Conservation (phyloP, 305 asterid species). For the Salvia sclarea region DNA sequence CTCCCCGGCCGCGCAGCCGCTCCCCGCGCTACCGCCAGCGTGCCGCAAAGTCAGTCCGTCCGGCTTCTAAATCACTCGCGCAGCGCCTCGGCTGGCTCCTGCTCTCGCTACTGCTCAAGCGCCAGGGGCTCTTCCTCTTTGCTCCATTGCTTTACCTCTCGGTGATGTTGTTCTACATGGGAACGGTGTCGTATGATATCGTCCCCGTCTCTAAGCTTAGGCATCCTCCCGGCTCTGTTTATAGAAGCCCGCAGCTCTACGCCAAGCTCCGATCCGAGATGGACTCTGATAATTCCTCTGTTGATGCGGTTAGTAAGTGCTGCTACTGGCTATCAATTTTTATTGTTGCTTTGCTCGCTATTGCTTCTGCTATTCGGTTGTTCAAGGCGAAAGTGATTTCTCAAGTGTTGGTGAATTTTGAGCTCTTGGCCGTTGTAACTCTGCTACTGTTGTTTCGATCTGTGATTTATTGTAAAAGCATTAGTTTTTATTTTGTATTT, state of each 20-base stretch:
- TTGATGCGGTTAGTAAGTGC: conserved; percentile 69
- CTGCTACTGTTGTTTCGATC: background rate
- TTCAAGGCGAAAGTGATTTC: conserved; percentile 22
- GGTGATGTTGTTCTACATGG: conserved; percentile 82
- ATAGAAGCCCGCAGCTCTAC: conserved; percentile 73
- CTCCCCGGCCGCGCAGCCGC: conserved; percentile 61
- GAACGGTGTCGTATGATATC: conserved; percentile 74
- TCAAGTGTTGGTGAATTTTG: conserved; percentile 21
- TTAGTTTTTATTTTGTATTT: background rate
- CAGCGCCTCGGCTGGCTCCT: conserved; percentile 63
- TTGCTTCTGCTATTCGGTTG: background rate
- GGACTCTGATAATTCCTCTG: conserved; percentile 71
- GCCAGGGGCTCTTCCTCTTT: conserved; percentile 78
- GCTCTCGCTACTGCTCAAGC: conserved; percentile 61
- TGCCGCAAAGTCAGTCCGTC: conserved; percentile 36
- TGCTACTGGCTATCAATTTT: background rate
- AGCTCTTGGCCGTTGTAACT: background rate
- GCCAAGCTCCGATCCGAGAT: conserved; percentile 63
- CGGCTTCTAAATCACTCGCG: conserved; percentile 48
- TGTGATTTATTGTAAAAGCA: background rate
- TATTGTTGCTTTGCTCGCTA: background rate
- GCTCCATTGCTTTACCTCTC: conserved; percentile 80
- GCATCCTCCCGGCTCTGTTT: conserved; percentile 69
- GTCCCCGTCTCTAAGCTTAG: conserved; percentile 49
- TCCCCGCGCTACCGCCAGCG: conserved; percentile 62